Base-by-base conservation (phyloP, 2,329 filamentous ascomycete species). In the Nakataea oryzae region DNA sequence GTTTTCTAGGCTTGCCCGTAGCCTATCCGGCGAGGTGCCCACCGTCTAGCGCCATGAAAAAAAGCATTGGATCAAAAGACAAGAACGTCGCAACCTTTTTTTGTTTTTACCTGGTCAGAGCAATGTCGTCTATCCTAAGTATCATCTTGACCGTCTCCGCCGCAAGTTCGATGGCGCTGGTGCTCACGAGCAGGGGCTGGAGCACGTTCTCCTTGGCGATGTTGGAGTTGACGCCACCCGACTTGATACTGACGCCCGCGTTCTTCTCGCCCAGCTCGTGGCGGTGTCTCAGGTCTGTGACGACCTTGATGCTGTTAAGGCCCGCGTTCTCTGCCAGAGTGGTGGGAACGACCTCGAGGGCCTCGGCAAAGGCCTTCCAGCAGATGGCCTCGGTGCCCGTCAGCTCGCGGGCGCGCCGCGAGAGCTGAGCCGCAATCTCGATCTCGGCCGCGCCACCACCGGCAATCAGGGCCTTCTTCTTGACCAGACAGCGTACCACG, bases 401-500 rank as follows among this genome's bases (percentile, higher is more conserved):
- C 64, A 97, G 81, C 69, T 88, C 86, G 67, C 93, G 89, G 11
- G 93, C 86, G 72, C 90, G 89, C 76, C 90, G 88, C 63, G 89
- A 86, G 41, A 99, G 84, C 71, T 91, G 85, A 62, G 95, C 89
- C 27, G 95, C 91, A 69, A 99, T 93, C 77, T 97, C 93, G 70
- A 97, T 96, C 77, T 99, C 95, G 29, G 95, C 91, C 2, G 95
- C 95, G 73, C 95, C 95, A 71, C 95, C 95, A 75, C 95, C 95
- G 17, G 96, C 93, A 70, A 99, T 96, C 63, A 99, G 85, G n/a
- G 95, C 95, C 79, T 96, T 96, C 86, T 97, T 99, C 86, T 99
- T 99, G 69, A 99, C 95, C 64, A 99, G 79, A 73, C 95, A 99
- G 69, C 95, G 89, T 69, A 99, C 93, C 60, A 97, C 95, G 74